These are phyloP conservation scores for Colletotrichum musae DNA, from an alignment of 2,329 filamentous ascomycete species.

Conservation along the genomic window DNA sequence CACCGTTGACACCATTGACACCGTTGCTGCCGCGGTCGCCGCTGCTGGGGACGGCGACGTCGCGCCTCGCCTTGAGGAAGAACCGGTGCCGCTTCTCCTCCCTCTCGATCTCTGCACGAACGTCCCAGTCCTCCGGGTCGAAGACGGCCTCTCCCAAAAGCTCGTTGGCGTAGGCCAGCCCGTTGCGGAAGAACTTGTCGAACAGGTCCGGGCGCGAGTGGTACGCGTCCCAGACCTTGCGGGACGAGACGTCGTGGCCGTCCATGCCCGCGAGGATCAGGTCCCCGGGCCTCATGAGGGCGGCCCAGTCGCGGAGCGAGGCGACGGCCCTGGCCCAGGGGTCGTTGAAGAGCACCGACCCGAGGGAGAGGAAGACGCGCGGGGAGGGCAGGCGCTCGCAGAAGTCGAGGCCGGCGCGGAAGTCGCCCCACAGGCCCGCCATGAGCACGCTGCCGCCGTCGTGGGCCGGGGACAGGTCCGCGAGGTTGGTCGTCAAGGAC, in stretches of 20 bases:
- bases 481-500: slow-evolving; percentile 53
- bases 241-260: slow-evolving; percentile 52
- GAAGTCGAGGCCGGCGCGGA: slow-evolving; percentile 52
- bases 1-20: too few relatives aligned
- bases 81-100: slow-evolving; percentile 56
- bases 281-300: slow-evolving; percentile 52
- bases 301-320: slow-evolving; percentile 54
- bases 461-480: slow-evolving; percentile 50
- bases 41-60: slow-evolving; percentile 46
- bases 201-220: slow-evolving; percentile 55
- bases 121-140: slow-evolving; percentile 55
- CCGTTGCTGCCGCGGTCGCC: too few relatives aligned
- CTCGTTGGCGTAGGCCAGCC: slow-evolving; percentile 55
- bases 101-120: slow-evolving; percentile 53
- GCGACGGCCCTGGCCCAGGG: slow-evolving; percentile 52
- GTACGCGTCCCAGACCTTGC: slow-evolving; percentile 58
- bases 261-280: slow-evolving; percentile 59
- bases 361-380: slow-evolving; percentile 49
- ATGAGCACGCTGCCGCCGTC: slow-evolving; percentile 49
- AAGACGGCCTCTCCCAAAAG: slow-evolving; percentile 53
- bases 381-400: slow-evolving; percentile 40
- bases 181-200: slow-evolving; percentile 55
- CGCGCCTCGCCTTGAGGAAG: slow-evolving; percentile 54
- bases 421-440: slow-evolving; percentile 58
- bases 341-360: slow-evolving; percentile 60